phyloP scores from a whole-genome alignment of 108 stramenopile genomes.

The Aurantiochytrium sp. region DNA sequence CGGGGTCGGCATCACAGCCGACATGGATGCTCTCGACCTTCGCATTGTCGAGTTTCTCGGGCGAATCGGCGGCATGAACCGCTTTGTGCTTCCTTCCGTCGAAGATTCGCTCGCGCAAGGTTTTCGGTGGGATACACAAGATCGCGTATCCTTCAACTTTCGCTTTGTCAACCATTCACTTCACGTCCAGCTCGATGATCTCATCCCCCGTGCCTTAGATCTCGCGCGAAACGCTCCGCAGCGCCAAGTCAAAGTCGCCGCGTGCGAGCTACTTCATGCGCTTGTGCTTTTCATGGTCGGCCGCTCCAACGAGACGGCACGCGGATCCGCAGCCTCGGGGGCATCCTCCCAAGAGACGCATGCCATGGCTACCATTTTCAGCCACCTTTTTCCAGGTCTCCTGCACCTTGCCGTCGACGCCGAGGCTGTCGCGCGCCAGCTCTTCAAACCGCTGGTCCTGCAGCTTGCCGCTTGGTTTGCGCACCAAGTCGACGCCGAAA shows the following conservation, averaged over 20 bases:
- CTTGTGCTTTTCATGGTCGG: neutral
- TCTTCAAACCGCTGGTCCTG: neutral
- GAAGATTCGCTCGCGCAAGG: neutral
- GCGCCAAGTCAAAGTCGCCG: neutral
- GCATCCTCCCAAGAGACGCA: neutral
- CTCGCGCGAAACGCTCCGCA: neutral
- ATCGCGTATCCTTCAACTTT: neutral
- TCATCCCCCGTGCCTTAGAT: neutral
- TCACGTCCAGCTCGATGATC: neutral
- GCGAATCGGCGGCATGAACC: neutral
- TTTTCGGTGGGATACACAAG: neutral
- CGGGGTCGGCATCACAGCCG: neutral
- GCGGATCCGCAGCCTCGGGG: neutral
- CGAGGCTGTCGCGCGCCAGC: neutral
- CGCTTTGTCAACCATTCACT: neutral
- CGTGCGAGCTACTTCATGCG: neutral
- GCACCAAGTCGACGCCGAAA: neutral
- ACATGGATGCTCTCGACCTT: neutral
- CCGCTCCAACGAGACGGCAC: neutral
- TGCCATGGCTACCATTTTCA: neutral
- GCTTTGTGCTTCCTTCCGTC: neutral
- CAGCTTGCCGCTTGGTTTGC: conserved; percentile 11
- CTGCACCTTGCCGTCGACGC: neutral
- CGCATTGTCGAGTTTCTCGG: neutral
- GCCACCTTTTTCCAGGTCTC: neutral